Conservation (phyloP, 257 asterid species). For the Lithospermum erythrorhizon region DNA sequence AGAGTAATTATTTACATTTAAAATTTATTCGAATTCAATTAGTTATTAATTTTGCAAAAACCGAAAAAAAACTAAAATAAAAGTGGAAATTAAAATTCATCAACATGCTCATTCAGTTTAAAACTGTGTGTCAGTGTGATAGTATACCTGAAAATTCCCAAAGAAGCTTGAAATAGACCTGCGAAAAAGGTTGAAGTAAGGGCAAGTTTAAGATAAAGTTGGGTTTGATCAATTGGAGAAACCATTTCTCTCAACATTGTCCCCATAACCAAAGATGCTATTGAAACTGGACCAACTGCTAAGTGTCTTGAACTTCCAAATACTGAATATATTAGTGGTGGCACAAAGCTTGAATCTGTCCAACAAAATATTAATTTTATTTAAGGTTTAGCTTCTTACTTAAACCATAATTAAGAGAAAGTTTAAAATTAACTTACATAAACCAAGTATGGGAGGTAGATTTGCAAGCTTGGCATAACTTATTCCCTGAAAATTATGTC, state of each 20-base stretch:
- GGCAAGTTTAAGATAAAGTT: constrained; percentile 68
- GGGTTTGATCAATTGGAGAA: constrained; percentile 35
- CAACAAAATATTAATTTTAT: background rate
- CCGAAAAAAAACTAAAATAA: too few relatives aligned
- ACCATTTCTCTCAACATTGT: constrained; percentile 69
- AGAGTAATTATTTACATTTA: too few relatives aligned
- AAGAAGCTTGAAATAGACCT: constrained; percentile 74
- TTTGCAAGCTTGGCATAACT: constrained; percentile 93
- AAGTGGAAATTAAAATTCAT: too few relatives aligned
- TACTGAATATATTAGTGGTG: constrained; percentile 74
- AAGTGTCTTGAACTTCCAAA: constrained; percentile 86
- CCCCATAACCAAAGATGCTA: constrained; percentile 92
- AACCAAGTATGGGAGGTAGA: constrained; percentile 73
- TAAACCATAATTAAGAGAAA: background rate
- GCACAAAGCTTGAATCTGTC: constrained; percentile 89
- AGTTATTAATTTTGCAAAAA: too few relatives aligned
- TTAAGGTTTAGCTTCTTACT: background rate
- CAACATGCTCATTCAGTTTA: background rate
- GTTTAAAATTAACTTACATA: constrained; percentile 40
- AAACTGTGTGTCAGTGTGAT: background rate
- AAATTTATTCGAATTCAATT: too few relatives aligned
- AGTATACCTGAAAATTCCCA: constrained; percentile 64
- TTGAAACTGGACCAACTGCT: constrained; percentile 88
- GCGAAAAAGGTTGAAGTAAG: constrained; percentile 87
- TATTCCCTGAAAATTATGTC: constrained; percentile 48